Base-by-base conservation (phyloP, 495 filamentous ascomycete species). In the Podospora tetraspora region DNA sequence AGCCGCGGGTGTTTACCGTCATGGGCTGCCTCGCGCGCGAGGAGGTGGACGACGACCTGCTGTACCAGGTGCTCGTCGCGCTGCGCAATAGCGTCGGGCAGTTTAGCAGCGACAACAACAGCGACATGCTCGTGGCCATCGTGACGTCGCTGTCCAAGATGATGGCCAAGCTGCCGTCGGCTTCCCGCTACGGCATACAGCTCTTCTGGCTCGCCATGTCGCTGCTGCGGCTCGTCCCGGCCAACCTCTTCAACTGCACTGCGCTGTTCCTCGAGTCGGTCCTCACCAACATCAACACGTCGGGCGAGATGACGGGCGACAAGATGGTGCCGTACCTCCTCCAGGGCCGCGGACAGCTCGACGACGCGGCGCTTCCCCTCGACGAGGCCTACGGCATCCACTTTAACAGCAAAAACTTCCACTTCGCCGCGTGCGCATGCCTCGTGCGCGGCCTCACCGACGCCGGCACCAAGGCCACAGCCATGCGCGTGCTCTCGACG, bases 201-300 rank as follows among this genome's bases (percentile, higher is more conserved):
- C 79, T 90, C 5, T 90, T 90, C 73, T 90, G 88, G 88, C 77
- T 90, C 22, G 88, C 86, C 24, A 82, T 89, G 71, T 87, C 87
- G 22, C 78, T 90, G n/a, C 80, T 89, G 60, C 81, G 87, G 10
- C 80, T 88, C 5, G 85, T 89, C 32, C 85, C 86, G 13, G 74
- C 81, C n/a, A 79, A 74, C 67, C 75, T 87, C 21, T 89, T 89
- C 75, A 89, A 87, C 74, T 88, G 84, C 75, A 82, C 88, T 0
- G 86, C 86, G 16, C 76, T 81, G 27, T 84, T 90, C 61, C 77
- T 90, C n/a, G 88, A 89, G 68, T 80, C 86, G 21, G 86, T 88
- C 2, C 68, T 89, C 29, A 80, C 80, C 43, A 88, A 87, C 57
- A 87, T 90, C 66, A 81, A 82, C 62, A 83, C 83, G 12, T 82